Conservation (phyloP, 2,329 filamentous ascomycete genomes). For the Tolypocladium pustulatum region DNA sequence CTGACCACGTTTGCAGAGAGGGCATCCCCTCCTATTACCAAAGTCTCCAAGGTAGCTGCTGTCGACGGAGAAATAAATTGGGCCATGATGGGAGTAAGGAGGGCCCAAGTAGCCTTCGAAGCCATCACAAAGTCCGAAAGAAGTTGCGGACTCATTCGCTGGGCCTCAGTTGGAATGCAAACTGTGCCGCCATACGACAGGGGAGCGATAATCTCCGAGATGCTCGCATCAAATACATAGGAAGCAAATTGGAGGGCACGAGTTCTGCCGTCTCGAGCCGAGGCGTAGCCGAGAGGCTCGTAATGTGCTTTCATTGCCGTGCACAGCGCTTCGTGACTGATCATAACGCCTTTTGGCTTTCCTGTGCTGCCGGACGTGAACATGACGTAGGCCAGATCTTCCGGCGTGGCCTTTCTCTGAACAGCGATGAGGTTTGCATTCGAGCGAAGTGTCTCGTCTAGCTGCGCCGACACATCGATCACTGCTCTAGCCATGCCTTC, state of each 20-base stretch:
- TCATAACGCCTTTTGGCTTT: background rate
- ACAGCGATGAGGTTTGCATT: background rate
- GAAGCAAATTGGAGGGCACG: slow-evolving; percentile 1
- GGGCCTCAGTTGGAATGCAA: slow-evolving; percentile 1
- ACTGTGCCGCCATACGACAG: background rate
- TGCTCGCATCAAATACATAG: slow-evolving; percentile 1
- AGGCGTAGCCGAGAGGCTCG: background rate
- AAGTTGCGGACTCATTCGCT: background rate
- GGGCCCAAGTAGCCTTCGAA: background rate
- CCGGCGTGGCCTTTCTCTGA: background rate
- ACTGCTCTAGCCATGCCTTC: background rate
- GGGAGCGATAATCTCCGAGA: background rate
- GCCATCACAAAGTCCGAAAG: background rate
- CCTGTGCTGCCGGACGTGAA: background rate
- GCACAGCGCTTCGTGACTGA: background rate
- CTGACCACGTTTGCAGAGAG: background rate
- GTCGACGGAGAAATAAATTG: background rate
- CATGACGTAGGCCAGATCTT: background rate
- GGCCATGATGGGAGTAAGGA: background rate
- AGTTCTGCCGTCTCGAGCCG: background rate
- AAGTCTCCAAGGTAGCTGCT: background rate
- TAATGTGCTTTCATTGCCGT: background rate
- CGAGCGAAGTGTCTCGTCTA: background rate
- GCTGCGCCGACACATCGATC: background rate
- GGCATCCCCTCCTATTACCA: background rate